A percentile compares a stretch with the other conserved stretches of the same genome.
phyloP scores from a whole-genome alignment of 2,329 filamentous ascomycete species.

The Aureobasidium sp. region DNA sequence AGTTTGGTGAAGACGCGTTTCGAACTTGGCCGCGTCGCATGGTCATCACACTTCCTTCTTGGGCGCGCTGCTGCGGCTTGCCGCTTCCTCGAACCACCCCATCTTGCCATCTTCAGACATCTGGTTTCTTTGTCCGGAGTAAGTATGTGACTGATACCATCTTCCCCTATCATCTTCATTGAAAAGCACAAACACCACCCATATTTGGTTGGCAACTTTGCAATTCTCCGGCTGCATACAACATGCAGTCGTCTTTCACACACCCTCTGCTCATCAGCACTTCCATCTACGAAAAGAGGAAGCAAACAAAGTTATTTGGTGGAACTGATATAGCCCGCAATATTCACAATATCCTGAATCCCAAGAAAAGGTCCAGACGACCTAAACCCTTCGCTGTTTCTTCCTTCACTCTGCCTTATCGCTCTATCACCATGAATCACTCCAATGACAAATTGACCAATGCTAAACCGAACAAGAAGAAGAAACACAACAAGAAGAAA shows the following conservation, averaged over 20 bases:
- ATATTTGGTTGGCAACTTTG: neutral
- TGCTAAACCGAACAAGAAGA: neutral
- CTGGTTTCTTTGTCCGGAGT: neutral
- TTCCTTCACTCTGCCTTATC: neutral
- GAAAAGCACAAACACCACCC: neutral
- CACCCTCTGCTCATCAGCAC: neutral
- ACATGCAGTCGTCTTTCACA: neutral
- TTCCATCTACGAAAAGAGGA: neutral
- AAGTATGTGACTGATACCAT: neutral
- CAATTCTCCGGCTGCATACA: neutral
- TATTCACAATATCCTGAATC: neutral
- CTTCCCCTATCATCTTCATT: neutral
- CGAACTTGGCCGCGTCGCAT: neutral
- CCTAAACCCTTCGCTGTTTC: neutral
- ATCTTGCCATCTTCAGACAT: neutral
- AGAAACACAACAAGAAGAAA: neutral
- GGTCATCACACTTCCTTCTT: slow-evolving; percentile 3
- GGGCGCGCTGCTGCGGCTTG: neutral
- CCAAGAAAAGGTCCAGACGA: neutral
- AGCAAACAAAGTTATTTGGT: neutral
- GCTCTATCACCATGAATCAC: neutral
- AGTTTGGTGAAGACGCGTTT: slow-evolving; percentile 4
- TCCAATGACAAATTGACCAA: neutral
- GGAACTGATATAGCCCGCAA: neutral
- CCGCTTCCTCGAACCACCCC: neutral